Conservation (phyloP, 1,284 basidiomycete genomes). For the Inonotus hispidus region DNA sequence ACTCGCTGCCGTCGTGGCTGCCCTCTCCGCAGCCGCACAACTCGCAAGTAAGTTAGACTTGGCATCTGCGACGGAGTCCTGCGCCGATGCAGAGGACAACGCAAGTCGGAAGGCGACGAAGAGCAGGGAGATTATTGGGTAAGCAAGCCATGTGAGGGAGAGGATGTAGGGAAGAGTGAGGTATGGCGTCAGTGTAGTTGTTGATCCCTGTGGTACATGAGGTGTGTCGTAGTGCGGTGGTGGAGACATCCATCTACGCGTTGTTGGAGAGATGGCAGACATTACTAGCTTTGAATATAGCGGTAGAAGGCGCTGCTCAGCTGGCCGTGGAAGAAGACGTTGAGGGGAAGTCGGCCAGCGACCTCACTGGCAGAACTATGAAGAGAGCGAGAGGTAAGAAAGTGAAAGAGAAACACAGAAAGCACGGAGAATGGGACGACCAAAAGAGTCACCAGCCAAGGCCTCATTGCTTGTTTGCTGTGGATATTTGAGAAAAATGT, state of each 20-base stretch:
- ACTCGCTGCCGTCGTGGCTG: slow-evolving; percentile 76
- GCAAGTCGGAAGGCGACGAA: slow-evolving; percentile 82
- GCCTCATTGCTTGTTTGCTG: slow-evolving; percentile 8
- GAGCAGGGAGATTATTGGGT: slow-evolving; percentile 79
- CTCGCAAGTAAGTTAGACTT: slow-evolving; percentile 71
- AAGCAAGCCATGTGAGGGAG: slow-evolving; percentile 80
- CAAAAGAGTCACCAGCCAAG: slow-evolving; percentile 1
- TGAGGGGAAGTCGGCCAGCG: slow-evolving; percentile 41
- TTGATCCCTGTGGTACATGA: slow-evolving; percentile 32
- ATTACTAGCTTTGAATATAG: slow-evolving; percentile 21
- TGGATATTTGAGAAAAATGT: background rate
- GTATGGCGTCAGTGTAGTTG: slow-evolving; percentile 67
- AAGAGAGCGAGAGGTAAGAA: slow-evolving; percentile 2
- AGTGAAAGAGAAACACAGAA: slow-evolving; percentile 8
- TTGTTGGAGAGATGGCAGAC: slow-evolving; percentile 27
- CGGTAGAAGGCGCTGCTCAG: slow-evolving; percentile 3
- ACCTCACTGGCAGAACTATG: slow-evolving; percentile 25
- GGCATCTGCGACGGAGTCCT: slow-evolving; percentile 61
- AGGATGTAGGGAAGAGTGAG: slow-evolving; percentile 78
- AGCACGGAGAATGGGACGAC: background rate
- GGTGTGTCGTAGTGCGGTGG: slow-evolving; percentile 51
- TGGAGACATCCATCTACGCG: slow-evolving; percentile 38
- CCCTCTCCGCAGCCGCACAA: slow-evolving; percentile 78
- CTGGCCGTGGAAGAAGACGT: slow-evolving; percentile 21
- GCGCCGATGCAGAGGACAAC: slow-evolving; percentile 64